Evolutionary conservation across 257 asterid genomes (phyloP), one percentile per base, ranked within the genome.

Genomic region (Agastache rugosa): DNA sequence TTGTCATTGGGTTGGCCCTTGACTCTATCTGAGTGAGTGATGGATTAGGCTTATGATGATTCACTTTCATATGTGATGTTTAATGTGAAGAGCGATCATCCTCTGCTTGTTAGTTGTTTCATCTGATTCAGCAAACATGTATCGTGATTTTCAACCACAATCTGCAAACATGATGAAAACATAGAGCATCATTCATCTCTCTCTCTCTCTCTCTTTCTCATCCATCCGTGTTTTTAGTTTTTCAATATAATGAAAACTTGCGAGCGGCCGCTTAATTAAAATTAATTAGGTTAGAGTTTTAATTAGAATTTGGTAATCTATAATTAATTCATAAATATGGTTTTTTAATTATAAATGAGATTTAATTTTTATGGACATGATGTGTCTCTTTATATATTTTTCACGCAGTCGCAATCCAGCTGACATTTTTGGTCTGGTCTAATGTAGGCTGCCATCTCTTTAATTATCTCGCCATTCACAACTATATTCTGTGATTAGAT

Each of bases 351-450:
- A 37, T 37, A 37, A 37, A 37, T 37, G 41, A 8, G 9, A 37
- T 37, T 8, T 31, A 1, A 6, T 6, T 37, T 37, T 39, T 39
- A 39, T 2, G 15, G 15, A 0, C 63, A 17, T 12, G 11, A 6
- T 0, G 9, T 1, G 11, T 39, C 11, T 39, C 11, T 8, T 39
- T 39, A 39, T 8, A 7, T 39, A 44, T 1, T 14, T 3, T 3
- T 11, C 5, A 23, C 9, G 17, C 42, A 59, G 42, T 37, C 66
- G 16, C 15, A 20, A 23, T 72, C 34, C 9, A 39, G 65, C 12
- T 58, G 47, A 41, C 68, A 71, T 58, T 3, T 71, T 42, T 7
- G 59, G 42, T 44, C 67, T 67, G 11, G 10, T 9, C 41, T 42
- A 9, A 11, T 60, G 22, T 25, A 59, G 41, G 68, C 37, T 71